Conservation (phyloP, 495 filamentous ascomycete genomes). For the Xylaria cubensis region DNA sequence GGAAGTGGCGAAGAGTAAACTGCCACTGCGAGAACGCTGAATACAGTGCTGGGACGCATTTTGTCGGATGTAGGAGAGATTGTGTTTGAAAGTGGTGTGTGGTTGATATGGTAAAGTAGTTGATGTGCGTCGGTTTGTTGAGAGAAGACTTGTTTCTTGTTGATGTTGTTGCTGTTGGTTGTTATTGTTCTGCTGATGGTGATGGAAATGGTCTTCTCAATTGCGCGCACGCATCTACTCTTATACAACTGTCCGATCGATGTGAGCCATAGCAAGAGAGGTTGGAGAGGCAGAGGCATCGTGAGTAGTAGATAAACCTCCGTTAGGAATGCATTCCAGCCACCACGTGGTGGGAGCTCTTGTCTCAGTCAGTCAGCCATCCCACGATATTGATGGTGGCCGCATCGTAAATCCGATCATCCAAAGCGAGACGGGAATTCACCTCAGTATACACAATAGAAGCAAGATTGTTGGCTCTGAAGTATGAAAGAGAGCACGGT, state of each 20-base stretch:
- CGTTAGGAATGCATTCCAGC: not conserved
- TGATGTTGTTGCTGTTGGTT: not conserved
- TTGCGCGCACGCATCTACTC: not conserved
- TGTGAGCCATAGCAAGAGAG: not conserved
- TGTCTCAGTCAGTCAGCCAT: conserved; percentile 20
- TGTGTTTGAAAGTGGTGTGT: not conserved
- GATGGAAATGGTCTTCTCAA: not conserved
- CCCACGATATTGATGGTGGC: not conserved
- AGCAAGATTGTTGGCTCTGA: not conserved
- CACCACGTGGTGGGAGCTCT: conserved; percentile 9
- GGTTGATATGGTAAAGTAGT: not conserved
- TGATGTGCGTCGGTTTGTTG: not conserved
- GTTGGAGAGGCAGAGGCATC: not conserved
- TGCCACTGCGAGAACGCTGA: conserved; percentile 1
- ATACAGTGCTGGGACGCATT: conserved; percentile 20
- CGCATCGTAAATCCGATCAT: not conserved
- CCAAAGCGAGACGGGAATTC: not conserved
- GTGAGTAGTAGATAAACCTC: not conserved
- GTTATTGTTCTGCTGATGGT: not conserved
- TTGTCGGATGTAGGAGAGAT: not conserved
- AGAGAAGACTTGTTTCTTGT: not conserved
- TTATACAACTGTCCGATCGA: conserved; percentile 8
- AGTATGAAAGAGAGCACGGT: not conserved
- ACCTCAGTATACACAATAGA: not conserved
- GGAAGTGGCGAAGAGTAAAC: not conserved